Evolutionary conservation across 2,329 filamentous ascomycete genomes (phyloP), one percentile per base, ranked within the genome.

Genomic region (Fusarium tanahbumbuense): DNA sequence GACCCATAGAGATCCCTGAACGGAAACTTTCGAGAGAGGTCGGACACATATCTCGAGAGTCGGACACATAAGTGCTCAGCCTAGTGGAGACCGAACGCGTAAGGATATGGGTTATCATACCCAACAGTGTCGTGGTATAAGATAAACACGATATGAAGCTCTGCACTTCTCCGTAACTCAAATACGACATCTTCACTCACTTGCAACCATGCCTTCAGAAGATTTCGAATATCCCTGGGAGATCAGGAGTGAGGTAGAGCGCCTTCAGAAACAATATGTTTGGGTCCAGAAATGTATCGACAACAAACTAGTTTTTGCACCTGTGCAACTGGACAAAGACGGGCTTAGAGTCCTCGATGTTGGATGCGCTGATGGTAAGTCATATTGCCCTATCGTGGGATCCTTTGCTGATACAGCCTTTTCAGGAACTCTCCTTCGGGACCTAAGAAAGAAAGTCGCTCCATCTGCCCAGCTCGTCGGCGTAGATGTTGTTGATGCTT

Each of bases 391-490:
- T 12, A 5, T 1, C 5, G 4, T 1, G 10, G 15, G 6, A 3
- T 10, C 1, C n/a, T 2, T 8, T 3, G 2, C 16, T 42, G n/a
- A 32, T 3, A 12, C 18, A n/a, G 34, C 3, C 11, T 41, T n/a
- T 2, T 15, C 3, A 68, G 59, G 59, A 40, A 44, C 15, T 11
- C 18, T 68, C 2, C 65, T 68, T 23, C 64, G 65, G 0, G 59
- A 68, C 12, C 20, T 68, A 2, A 44, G 22, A 13, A 60, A 68
- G 41, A 60, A 68, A n/a, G 34, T 65, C 3, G 9, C 54, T 4
- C n/a, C 65, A 22, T 68, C 65, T 13, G 45, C 68, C 12, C 61
- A 27, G 42, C 56, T 73, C 18, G 44, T 65, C 18, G 68, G 71
- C 2, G 59, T 58, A 2, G 70, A 72, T 56, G 50, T 70, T 5